phyloP scores from a whole-genome alignment of 106 monocot genomes.

The Acorus gramineus region DNA sequence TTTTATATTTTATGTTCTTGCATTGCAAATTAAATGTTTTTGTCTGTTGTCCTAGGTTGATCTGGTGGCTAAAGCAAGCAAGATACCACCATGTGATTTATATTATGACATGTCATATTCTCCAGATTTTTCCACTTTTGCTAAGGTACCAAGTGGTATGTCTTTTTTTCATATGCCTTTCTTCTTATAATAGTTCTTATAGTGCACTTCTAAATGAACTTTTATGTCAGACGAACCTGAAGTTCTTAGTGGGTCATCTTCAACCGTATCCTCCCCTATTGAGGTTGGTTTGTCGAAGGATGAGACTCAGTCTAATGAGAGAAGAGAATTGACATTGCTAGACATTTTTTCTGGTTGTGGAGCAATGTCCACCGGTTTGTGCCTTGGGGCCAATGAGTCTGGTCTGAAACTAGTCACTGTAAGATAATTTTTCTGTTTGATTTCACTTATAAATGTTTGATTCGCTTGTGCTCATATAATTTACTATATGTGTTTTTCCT shows the following conservation, averaged over 20 bases:
- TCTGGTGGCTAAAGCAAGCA: conserved; percentile 6
- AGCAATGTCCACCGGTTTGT: conserved; percentile 73
- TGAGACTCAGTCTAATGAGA: conserved; percentile 1
- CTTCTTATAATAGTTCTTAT: not conserved
- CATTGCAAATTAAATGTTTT: no score
- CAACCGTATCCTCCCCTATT: conserved; percentile 26
- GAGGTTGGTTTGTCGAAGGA: not conserved
- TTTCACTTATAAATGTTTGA: not conserved
- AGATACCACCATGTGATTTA: conserved; percentile 14
- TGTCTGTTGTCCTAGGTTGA: conserved; percentile 10
- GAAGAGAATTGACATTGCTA: conserved; percentile 11
- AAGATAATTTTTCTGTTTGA: not conserved
- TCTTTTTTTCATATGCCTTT: not conserved
- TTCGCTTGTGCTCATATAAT: not conserved
- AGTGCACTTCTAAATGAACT: not conserved
- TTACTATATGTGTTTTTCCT: not conserved
- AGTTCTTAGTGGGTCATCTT: conserved; percentile 17
- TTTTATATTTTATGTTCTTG: no score
- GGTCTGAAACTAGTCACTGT: conserved; percentile 47
- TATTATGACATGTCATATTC: conserved; percentile 35
- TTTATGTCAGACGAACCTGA: not conserved
- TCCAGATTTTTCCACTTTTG: conserved; percentile 40
- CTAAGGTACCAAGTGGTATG: conserved; percentile 29
- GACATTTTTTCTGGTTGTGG: conserved; percentile 66
- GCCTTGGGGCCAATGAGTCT: conserved; percentile 41